Conservation (phyloP, 495 filamentous ascomycete genomes). For the Neurospora sp. region DNA sequence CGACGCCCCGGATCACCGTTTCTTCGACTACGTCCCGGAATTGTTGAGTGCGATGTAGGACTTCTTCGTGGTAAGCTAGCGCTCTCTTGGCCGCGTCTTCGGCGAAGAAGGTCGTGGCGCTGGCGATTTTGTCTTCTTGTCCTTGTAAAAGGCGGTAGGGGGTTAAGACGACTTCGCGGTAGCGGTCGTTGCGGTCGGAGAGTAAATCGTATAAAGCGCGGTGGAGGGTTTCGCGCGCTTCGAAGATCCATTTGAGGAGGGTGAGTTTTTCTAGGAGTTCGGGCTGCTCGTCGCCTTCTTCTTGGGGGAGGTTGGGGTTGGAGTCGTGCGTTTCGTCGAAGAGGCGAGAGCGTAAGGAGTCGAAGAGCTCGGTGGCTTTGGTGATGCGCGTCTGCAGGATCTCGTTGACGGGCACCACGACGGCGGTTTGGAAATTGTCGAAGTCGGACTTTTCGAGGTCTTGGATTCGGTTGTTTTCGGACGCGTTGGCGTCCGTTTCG, state of each 20-base stretch:
- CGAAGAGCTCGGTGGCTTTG: slow-evolving; percentile 55
- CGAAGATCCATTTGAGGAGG: slow-evolving; percentile 94
- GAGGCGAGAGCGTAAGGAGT: slow-evolving; percentile 58
- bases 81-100: slow-evolving; percentile 64
- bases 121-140: slow-evolving; percentile 54
- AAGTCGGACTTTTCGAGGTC: slow-evolving; percentile 61
- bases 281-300: slow-evolving; percentile 90
- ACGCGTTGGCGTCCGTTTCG: slow-evolving; percentile 57
- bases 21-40: slow-evolving; percentile 75
- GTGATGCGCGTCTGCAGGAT: slow-evolving; percentile 57
- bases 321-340: slow-evolving; percentile 62
- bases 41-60: slow-evolving; percentile 59
- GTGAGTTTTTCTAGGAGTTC: slow-evolving; percentile 92
- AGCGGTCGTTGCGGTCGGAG: slow-evolving; percentile 72
- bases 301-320: slow-evolving; percentile 73
- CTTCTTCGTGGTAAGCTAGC: slow-evolving; percentile 52
- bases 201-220: slow-evolving; percentile 75
- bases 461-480: slow-evolving; percentile 51
- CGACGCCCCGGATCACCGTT: slow-evolving; percentile 79
- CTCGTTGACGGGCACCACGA: slow-evolving; percentile 68
- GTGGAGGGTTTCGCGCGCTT: slow-evolving; percentile 79
- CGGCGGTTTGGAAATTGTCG: slow-evolving; percentile 62
- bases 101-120: slow-evolving; percentile 71
- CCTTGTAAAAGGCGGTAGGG: slow-evolving; percentile 60
- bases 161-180: slow-evolving; percentile 66